A percentile compares a stretch with the other conserved stretches of the same genome.
phyloP scores from a whole-genome alignment of 2,329 filamentous ascomycete genomes.

The Stachybotrys chartarum region DNA sequence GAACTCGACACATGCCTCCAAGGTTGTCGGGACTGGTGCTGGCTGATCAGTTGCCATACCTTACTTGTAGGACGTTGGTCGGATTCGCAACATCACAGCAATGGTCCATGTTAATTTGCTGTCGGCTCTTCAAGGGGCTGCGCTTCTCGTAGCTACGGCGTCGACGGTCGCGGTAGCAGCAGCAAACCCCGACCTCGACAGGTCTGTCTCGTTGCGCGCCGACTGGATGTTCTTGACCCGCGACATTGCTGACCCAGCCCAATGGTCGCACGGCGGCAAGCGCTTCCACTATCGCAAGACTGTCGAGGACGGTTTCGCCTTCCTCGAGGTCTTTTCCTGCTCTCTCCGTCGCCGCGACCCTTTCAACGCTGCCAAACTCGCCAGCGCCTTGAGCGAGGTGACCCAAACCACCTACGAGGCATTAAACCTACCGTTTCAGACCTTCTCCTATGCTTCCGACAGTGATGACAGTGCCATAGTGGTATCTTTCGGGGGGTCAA shows the following conservation, averaged over 20 bases:
- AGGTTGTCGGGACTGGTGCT: neutral
- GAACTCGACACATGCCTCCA: neutral
- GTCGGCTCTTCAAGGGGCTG: neutral
- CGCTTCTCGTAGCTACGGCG: conserved; percentile 1
- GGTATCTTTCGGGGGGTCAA: conserved; percentile 1
- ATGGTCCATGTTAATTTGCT: neutral
- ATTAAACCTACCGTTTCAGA: conserved; percentile 2
- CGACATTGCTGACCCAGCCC: conserved; percentile 3
- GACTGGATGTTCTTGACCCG: conserved; percentile 5
- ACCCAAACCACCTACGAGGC: conserved; percentile 2
- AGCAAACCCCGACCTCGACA: conserved; percentile 3
- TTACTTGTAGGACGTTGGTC: neutral
- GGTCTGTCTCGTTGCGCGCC: conserved; percentile 2
- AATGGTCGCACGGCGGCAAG: conserved; percentile 4
- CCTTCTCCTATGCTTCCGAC: conserved; percentile 1
- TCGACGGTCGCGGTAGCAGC: neutral
- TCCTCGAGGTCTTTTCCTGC: conserved; percentile 2
- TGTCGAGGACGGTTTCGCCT: conserved; percentile 4
- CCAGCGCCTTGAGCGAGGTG: conserved; percentile 1
- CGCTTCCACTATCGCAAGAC: conserved; percentile 5
- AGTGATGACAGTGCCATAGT: conserved; percentile 3
- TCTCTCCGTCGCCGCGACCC: conserved; percentile 4
- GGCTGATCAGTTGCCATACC: neutral
- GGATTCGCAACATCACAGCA: neutral
- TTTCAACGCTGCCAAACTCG: conserved; percentile 3